Evolutionary conservation across 768 basidiomycete species (phyloP).

Genomic region (Lactarius quietus): DNA sequence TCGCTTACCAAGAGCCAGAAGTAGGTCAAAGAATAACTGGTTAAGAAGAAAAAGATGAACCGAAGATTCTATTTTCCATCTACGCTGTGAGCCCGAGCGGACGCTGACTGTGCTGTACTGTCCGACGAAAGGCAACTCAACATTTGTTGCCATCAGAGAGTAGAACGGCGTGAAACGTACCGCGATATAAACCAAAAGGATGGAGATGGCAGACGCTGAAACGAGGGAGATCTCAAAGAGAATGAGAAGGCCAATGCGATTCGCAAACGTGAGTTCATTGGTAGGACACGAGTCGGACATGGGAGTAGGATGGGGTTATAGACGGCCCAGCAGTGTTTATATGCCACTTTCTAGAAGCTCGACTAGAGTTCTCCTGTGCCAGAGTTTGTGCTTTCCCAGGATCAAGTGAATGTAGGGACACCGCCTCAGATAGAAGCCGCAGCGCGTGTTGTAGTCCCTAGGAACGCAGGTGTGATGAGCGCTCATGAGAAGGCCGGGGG

Average conservation of each 20-base stretch:
- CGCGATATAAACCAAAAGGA: constrained; percentile 28
- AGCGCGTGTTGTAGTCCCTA: neutral
- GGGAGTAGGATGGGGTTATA: neutral
- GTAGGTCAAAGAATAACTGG: constrained; percentile 31
- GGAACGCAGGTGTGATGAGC: neutral
- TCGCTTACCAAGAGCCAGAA: constrained; percentile 31
- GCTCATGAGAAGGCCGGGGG: neutral
- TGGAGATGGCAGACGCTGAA: constrained; percentile 28
- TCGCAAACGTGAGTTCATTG: constrained; percentile 26
- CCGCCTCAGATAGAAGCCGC: neutral
- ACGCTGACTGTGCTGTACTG: constrained; percentile 27
- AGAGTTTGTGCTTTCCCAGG: neutral
- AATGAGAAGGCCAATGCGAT: constrained; percentile 30
- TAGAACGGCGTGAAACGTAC: constrained; percentile 22
- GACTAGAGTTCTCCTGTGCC: neutral
- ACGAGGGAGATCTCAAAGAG: constrained; percentile 29
- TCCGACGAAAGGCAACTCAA: neutral
- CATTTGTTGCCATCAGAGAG: neutral
- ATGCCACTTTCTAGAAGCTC: neutral
- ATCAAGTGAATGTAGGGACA: neutral
- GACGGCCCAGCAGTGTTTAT: neutral
- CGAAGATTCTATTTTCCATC: constrained; percentile 27
- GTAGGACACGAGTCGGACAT: constrained; percentile 5
- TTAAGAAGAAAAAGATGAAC: constrained; percentile 33
- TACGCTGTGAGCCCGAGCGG: constrained; percentile 18